phyloP scores from a whole-genome alignment of 2,329 filamentous ascomycete genomes.

The Trichoderma polysporum region DNA sequence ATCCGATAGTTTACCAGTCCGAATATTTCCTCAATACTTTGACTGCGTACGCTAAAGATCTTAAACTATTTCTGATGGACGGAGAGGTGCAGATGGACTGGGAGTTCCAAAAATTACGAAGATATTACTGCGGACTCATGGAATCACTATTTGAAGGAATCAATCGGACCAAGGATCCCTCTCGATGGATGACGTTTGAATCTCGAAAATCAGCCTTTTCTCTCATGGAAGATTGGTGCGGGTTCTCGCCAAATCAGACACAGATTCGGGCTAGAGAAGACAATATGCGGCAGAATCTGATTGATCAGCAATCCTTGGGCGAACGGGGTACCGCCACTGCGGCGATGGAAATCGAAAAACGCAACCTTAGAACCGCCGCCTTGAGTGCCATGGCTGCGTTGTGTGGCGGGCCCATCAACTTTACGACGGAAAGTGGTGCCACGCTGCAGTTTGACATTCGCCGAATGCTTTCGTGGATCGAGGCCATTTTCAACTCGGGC shows the following conservation, averaged over 20 bases:
- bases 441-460: slow-evolving; percentile 87
- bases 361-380: slow-evolving; percentile 84
- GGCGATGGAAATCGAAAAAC: slow-evolving; percentile 95
- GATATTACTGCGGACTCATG: slow-evolving; percentile 91
- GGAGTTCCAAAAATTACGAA: slow-evolving; percentile 87
- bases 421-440: slow-evolving; percentile 85
- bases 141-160: slow-evolving; percentile 92
- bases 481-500: slow-evolving; percentile 86
- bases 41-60: slow-evolving; percentile 83
- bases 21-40: slow-evolving; percentile 90
- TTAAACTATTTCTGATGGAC: slow-evolving; percentile 93
- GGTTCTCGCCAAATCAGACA: slow-evolving; percentile 86
- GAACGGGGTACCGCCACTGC: slow-evolving; percentile 79
- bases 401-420: slow-evolving; percentile 80
- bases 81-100: slow-evolving; percentile 92
- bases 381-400: slow-evolving; percentile 94
- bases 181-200: slow-evolving; percentile 96
- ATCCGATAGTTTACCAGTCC: slow-evolving; percentile 75
- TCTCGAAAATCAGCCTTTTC: slow-evolving; percentile 92
- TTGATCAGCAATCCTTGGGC: slow-evolving; percentile 73
- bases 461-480: slow-evolving; percentile 92
- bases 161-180: slow-evolving; percentile 78
- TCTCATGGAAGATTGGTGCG: slow-evolving; percentile 99
- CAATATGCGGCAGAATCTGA: slow-evolving; percentile 79
- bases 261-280: slow-evolving; percentile 82